Base-by-base conservation (phyloP, 306 rosid genomes). In the Senna siamea region DNA sequence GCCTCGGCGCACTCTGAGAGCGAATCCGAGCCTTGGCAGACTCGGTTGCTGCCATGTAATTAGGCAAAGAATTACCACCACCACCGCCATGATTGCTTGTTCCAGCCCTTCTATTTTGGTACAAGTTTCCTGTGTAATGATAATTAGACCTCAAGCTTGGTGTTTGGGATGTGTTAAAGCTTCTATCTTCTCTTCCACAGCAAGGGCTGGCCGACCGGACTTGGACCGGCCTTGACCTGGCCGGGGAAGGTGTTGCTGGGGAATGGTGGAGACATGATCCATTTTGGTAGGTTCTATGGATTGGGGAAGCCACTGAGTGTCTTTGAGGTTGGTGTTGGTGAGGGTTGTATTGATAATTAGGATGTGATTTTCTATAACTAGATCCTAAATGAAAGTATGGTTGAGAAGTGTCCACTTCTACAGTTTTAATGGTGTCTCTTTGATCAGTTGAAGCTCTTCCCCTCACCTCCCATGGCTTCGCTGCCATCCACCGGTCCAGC, bases 31-130 rank as follows among this genome's bases (percentile, higher is more conserved):
- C 97, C 85, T 90, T 92, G 0, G 99, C 91, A 4, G 98, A 95
- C 90, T 92, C 99, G 0, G 99, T 95, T 5, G 98, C 98, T 0
- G 97, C 96, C 99, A 95, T 95, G 87, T 95, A 95, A 70, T 95
- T 92, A 69, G 99, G 99, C 84, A 95, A 60, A 53, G 90, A 44
- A 57, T 85, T 58, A 18, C 73, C 30, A 26, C 30, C 30, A 26
- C 2, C 74, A 19, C 59, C 57, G 19, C 74, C 68, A 12, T 66
- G 1, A 28, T 65, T 82, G 32, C 83, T 87, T 30, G 84, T 75
- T 55, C 91, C 84, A 10, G 48, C 78, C 40, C 75, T 78, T 17
- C 75, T 82, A 69, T 78, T 80, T 70, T 85, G 92, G 55, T 79
- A 76, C 79, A 82, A 56, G 74, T 66, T 74, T 11, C 94, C 90